Conservation (phyloP, 148 eudicot genomes). For the Nepenthes mirabilis region DNA sequence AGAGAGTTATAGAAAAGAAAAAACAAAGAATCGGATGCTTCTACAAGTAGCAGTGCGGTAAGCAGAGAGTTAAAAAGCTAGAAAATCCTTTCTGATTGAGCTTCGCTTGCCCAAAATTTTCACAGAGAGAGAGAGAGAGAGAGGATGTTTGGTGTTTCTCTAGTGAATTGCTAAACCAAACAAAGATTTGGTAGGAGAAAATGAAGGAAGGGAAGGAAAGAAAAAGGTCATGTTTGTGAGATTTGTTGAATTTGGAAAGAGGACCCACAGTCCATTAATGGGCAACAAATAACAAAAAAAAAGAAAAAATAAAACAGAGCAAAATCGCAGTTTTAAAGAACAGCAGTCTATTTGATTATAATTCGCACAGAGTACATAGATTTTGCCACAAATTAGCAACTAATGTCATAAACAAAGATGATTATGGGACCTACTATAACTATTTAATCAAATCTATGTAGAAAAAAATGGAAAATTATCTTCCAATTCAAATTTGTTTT, state of each 20-base stretch:
- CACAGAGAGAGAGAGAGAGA: slow-evolving; percentile 2
- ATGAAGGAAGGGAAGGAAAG: neutral
- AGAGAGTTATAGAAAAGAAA: neutral
- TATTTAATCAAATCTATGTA: too few relatives aligned
- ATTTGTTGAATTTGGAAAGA: slow-evolving; percentile 20
- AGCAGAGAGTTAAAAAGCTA: neutral
- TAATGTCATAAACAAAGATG: too few relatives aligned
- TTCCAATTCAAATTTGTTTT: too few relatives aligned
- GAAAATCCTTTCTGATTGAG: slow-evolving; percentile 6
- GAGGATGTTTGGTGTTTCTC: neutral
- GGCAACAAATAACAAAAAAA: neutral
- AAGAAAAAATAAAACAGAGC: neutral
- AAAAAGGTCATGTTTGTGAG: slow-evolving; percentile 8
- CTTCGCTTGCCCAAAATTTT: neutral
- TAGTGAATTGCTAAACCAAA: neutral
- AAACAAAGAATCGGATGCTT: neutral
- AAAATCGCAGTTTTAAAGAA: neutral
- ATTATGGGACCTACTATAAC: too few relatives aligned
- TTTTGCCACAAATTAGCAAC: too few relatives aligned
- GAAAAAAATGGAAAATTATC: too few relatives aligned
- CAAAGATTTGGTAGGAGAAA: neutral
- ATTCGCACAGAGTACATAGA: too few relatives aligned
- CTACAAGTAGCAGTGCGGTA: too few relatives aligned
- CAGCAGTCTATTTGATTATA: too few relatives aligned
- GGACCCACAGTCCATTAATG: slow-evolving; percentile 20